Percentiles rank a stretch among this genome's conserved stretches.
phyloP scores from a whole-genome alignment of 2,329 filamentous ascomycete species.

The Orbilia quercus region DNA sequence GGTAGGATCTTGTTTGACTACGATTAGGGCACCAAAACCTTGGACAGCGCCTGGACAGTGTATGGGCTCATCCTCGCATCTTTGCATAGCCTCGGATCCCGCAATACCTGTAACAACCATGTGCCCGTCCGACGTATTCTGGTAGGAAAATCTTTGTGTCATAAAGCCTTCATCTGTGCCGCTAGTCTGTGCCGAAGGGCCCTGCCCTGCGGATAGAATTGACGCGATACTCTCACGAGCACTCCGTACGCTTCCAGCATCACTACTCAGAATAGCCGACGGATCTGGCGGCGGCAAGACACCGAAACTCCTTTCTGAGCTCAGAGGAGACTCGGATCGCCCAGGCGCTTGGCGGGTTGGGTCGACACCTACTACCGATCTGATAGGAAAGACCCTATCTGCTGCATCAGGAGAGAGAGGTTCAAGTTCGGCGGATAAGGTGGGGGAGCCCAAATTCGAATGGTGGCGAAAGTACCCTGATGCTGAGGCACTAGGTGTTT shows the following conservation, averaged over 20 bases:
- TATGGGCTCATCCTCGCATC: conserved; percentile 91
- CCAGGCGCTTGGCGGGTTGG: conserved; percentile 64
- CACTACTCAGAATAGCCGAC: conserved; percentile 26
- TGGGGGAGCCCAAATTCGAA: conserved; percentile 27
- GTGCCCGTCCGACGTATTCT: conserved; percentile 80
- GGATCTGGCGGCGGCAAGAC: conserved; percentile 15
- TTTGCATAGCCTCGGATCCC: conserved; percentile 73
- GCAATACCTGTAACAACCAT: conserved; percentile 83
- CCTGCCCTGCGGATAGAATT: conserved; percentile 28
- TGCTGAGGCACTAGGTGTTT: conserved; percentile 13
- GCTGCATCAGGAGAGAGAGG: conserved; percentile 59
- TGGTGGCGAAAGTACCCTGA: conserved; percentile 23
- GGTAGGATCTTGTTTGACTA: conserved; percentile 71
- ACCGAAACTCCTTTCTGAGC: conserved; percentile 45
- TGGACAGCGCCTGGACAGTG: conserved; percentile 86
- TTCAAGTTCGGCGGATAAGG: conserved; percentile 19
- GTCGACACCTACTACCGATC: conserved; percentile 80
- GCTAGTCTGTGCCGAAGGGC: conserved; percentile 24
- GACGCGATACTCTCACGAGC: conserved; percentile 42
- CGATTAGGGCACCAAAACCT: conserved; percentile 80
- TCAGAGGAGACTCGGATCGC: conserved; percentile 33
- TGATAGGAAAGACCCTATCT: conserved; percentile 81
- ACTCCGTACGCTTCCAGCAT: conserved; percentile 51
- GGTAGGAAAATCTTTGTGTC: conserved; percentile 81
- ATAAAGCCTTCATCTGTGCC: conserved; percentile 66